Evolutionary conservation across 148 eudicot species (phyloP).

Genomic region (Amaranthus hypochondriacus): DNA sequence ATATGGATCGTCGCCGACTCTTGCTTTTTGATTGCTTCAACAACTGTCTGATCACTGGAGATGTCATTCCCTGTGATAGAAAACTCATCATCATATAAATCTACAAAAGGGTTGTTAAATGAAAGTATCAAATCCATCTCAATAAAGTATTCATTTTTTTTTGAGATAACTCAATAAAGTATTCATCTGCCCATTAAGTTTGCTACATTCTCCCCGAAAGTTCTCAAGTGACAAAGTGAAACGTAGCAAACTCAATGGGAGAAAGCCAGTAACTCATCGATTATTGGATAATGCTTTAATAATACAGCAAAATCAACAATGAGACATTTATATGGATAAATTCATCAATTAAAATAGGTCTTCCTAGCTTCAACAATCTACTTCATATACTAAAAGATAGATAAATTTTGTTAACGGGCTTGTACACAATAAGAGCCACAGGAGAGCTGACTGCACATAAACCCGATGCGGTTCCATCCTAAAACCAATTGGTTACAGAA

Average conservation of each 20-base stretch:
- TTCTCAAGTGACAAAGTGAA: not conserved
- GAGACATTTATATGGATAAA: too few species aligned
- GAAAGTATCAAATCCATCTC: not conserved
- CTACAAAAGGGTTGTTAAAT: not conserved
- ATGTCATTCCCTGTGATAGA: constrained; percentile 57
- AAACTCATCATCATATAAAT: not conserved
- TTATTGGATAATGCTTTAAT: not conserved
- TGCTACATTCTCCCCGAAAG: too few species aligned
- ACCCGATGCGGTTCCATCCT: too few species aligned
- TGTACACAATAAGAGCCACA: too few species aligned
- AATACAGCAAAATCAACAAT: not conserved
- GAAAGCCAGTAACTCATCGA: too few species aligned
- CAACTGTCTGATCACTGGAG: constrained; percentile 73
- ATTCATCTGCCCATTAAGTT: too few species aligned
- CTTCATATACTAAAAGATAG: not conserved
- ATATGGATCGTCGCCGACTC: constrained; percentile 40
- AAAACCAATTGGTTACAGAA: too few species aligned
- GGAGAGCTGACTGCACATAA: too few species aligned
- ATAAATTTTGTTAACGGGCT: not conserved
- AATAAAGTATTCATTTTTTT: not conserved
- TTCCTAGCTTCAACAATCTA: not conserved
- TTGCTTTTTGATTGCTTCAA: constrained; percentile 47
- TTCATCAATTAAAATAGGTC: not conserved
- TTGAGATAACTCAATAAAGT: not conserved
- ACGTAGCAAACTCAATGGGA: not conserved